A percentile compares a stretch with the other conserved stretches of the same genome.
phyloP scores from a whole-genome alignment of 2,329 filamentous ascomycete genomes.

The Aspergillus ochraceoroseus region DNA sequence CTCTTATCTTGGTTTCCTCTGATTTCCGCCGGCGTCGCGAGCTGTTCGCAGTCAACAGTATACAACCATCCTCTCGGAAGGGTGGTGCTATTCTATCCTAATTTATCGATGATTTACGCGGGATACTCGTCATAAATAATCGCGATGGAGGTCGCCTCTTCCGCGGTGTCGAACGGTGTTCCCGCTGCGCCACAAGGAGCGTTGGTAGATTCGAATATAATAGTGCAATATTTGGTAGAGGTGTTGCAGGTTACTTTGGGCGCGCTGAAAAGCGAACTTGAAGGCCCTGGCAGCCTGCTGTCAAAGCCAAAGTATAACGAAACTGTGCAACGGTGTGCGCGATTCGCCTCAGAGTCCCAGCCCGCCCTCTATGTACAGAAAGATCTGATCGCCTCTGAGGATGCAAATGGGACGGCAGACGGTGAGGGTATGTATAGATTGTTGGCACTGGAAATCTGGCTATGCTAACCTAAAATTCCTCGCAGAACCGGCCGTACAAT shows the following conservation, averaged over 20 bases:
- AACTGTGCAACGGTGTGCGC: slow-evolving; percentile 78
- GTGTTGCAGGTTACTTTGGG: slow-evolving; percentile 70
- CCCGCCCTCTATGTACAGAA: slow-evolving; percentile 88
- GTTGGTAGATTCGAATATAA: slow-evolving; percentile 59
- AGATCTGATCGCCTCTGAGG: slow-evolving; percentile 54
- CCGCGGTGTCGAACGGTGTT: slow-evolving; percentile 36
- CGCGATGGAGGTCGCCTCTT: slow-evolving; percentile 39
- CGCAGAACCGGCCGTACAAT: slow-evolving; percentile 41
- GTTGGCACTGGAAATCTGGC: neutral
- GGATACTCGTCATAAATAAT: slow-evolving; percentile 24
- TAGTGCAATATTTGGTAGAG: slow-evolving; percentile 67
- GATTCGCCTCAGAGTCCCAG: slow-evolving; percentile 85
- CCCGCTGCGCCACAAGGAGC: slow-evolving; percentile 29
- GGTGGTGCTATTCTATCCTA: slow-evolving; percentile 1
- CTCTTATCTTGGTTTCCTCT: slow-evolving; percentile 5
- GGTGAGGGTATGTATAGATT: slow-evolving; percentile 40
- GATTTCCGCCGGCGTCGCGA: slow-evolving; percentile 14
- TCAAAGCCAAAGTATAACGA: slow-evolving; percentile 67
- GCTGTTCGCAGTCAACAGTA: slow-evolving; percentile 14
- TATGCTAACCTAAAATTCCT: neutral
- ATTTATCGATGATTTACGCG: slow-evolving; percentile 31
- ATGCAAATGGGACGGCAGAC: slow-evolving; percentile 40
- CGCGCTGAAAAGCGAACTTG: slow-evolving; percentile 70
- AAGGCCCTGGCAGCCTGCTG: slow-evolving; percentile 75
- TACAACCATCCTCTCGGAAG: neutral